A percentile compares a stretch with the other conserved stretches of the same genome.
These are phyloP conservation scores for Centrapalus pauciflorus DNA, from an alignment of 129 eudicot genomes.

Conservation along the genomic window DNA sequence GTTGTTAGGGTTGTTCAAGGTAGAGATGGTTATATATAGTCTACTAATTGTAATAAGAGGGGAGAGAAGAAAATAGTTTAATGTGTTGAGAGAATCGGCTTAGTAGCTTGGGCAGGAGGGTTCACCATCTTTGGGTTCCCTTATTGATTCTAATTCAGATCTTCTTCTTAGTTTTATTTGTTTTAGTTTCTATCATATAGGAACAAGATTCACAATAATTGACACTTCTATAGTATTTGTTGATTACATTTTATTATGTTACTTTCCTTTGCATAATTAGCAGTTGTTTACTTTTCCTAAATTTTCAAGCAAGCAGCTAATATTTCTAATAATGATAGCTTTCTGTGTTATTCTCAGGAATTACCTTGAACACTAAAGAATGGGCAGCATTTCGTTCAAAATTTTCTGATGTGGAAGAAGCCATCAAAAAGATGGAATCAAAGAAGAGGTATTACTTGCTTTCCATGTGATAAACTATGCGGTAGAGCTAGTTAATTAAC, in stretches of 20 bases:
- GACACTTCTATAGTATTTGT: neutral
- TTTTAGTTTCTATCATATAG: neutral
- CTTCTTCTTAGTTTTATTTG: no score
- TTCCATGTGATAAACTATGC: neutral
- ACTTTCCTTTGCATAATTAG: neutral
- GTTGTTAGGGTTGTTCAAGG: no score
- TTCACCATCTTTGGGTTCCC: no score
- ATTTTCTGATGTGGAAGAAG: slow-evolving; percentile 60
- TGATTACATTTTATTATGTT: neutral
- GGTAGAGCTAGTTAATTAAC: neutral
- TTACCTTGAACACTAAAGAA: slow-evolving; percentile 47
- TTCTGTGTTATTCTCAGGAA: slow-evolving; percentile 35
- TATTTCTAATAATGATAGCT: slow-evolving; percentile 1
- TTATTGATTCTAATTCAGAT: no score
- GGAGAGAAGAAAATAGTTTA: no score
- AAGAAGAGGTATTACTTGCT: slow-evolving; percentile 38
- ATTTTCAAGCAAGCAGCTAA: neutral
- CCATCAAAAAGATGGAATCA: slow-evolving; percentile 55
- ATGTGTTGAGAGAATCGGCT: no score
- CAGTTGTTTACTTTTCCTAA: neutral
- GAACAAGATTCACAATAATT: neutral
- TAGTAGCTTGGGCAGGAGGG: no score
- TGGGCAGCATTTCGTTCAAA: slow-evolving; percentile 58
- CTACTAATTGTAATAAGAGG: no score
- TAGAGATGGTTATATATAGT: no score